Evolutionary conservation across 305 asterid species (phyloP).

Genomic region (Fraxinus latifolia): DNA sequence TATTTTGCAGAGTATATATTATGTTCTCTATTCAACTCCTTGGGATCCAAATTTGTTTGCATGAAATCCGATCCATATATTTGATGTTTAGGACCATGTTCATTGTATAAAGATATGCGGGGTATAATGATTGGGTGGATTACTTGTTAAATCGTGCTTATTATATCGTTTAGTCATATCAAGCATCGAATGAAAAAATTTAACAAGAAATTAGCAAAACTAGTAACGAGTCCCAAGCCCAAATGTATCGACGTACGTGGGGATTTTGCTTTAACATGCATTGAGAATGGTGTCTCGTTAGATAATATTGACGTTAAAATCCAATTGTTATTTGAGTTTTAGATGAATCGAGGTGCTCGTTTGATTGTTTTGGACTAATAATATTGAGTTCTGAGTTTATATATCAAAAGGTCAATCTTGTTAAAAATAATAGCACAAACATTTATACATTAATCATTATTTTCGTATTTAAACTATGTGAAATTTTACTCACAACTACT

Average conservation of each 20-base stretch:
- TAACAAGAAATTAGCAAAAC: background rate
- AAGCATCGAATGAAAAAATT: background rate
- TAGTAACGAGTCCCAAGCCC: background rate
- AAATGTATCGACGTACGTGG: background rate
- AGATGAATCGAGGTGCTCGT: background rate
- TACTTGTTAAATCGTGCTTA: background rate
- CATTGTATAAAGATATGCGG: conserved; percentile 20
- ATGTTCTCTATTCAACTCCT: conserved; percentile 10
- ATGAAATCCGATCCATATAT: conserved; percentile 31
- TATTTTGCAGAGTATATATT: background rate
- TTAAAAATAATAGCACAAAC: background rate
- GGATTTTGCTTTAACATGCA: background rate
- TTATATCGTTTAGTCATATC: background rate
- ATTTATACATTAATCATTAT: background rate
- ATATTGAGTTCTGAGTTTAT: no score
- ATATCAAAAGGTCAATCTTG: background rate
- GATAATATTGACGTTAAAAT: background rate
- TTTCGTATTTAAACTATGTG: background rate
- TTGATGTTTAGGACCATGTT: conserved; percentile 21
- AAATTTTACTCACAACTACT: background rate
- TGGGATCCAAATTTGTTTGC: conserved; percentile 33
- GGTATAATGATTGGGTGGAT: background rate
- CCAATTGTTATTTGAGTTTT: background rate
- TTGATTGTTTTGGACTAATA: background rate
- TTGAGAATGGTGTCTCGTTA: background rate